Percentiles rank a stretch among this genome's conserved stretches.
These are phyloP conservation scores for Camelina laxa DNA, from an alignment of 345 rosid genomes.

Conservation along the genomic window DNA sequence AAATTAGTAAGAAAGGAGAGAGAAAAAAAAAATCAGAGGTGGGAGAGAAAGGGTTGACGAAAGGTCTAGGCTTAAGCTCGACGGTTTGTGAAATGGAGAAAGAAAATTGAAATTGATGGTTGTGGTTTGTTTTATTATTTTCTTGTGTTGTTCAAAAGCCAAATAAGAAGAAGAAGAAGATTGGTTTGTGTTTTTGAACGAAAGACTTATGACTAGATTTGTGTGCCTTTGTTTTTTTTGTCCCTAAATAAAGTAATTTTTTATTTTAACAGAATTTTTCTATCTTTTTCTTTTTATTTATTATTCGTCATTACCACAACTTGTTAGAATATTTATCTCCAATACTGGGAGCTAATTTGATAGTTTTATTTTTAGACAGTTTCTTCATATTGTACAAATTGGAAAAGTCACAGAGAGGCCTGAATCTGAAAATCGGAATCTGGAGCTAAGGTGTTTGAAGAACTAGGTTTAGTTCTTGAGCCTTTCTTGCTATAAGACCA, in stretches of 20 bases:
- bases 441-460: conserved; percentile 63
- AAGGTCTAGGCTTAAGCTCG: conserved; percentile 25
- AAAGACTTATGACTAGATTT: conserved; percentile 41
- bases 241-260: conserved; percentile 33
- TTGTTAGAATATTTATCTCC: conserved; percentile 23
- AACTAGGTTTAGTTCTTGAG: conserved; percentile 76
- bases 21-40: conserved; percentile 33
- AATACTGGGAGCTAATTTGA: not conserved
- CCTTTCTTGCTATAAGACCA: conserved; percentile 70
- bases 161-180: conserved; percentile 16
- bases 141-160: conserved; percentile 16
- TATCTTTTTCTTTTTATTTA: conserved; percentile 16
- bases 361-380: conserved; percentile 20
- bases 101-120: conserved; percentile 31
- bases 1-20: conserved; percentile 15
- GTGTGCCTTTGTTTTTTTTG: conserved; percentile 37
- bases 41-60: conserved; percentile 54
- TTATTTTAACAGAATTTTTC: conserved; percentile 30
- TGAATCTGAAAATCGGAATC: conserved; percentile 23
- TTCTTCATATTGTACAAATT: conserved; percentile 35
- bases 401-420: conserved; percentile 10
- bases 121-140: conserved; percentile 9
- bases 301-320: conserved; percentile 27
- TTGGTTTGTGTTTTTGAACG: conserved; percentile 36
- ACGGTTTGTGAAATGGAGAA: conserved; percentile 26